phyloP scores from a whole-genome alignment of 2,329 filamentous ascomycete genomes.

The Endoconidiophora polonica region DNA sequence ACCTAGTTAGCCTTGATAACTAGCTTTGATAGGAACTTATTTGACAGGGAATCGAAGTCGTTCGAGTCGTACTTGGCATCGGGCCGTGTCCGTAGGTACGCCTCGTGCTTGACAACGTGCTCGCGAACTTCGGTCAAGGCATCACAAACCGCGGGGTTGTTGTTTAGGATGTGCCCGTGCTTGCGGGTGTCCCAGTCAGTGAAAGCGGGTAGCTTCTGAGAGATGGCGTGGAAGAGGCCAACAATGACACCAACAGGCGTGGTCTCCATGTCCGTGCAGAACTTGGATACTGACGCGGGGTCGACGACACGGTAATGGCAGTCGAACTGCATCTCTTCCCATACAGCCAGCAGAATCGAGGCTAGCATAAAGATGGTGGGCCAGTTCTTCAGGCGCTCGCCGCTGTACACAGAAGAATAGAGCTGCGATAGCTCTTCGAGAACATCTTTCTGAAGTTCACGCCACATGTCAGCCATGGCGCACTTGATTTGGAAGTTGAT shows the following conservation, averaged over 20 bases:
- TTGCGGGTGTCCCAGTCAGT: slow-evolving; percentile 87
- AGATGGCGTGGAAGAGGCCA: slow-evolving; percentile 93
- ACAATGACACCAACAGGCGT: slow-evolving; percentile 93
- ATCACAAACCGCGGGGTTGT: slow-evolving; percentile 82
- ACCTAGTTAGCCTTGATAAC: slow-evolving; percentile 80
- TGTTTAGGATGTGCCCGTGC: slow-evolving; percentile 79
- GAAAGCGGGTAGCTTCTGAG: slow-evolving; percentile 83
- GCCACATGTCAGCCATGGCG: slow-evolving; percentile 94
- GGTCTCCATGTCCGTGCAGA: slow-evolving; percentile 92
- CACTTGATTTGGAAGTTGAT: slow-evolving; percentile 99
- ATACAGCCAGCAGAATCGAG: slow-evolving; percentile 80
- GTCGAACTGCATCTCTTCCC: slow-evolving; percentile 98
- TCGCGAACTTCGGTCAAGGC: slow-evolving; percentile 90
- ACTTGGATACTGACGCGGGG: slow-evolving; percentile 70
- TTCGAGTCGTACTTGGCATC: slow-evolving; percentile 73
- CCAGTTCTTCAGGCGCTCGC: slow-evolving; percentile 97
- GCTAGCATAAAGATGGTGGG: slow-evolving; percentile 97
- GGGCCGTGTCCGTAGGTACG: slow-evolving; percentile 66
- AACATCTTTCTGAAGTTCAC: slow-evolving; percentile 89
- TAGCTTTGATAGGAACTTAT: slow-evolving; percentile 93
- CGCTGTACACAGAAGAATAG: slow-evolving; percentile 96
- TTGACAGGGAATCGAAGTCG: slow-evolving; percentile 89
- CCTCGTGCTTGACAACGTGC: slow-evolving; percentile 84
- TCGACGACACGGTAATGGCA: slow-evolving; percentile 90
- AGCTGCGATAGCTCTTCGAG: slow-evolving; percentile 81